Evolutionary conservation across 2,329 filamentous ascomycete species (phyloP), one percentile per base, ranked within the genome.

Genomic region (Leptographium wingfieldii): DNA sequence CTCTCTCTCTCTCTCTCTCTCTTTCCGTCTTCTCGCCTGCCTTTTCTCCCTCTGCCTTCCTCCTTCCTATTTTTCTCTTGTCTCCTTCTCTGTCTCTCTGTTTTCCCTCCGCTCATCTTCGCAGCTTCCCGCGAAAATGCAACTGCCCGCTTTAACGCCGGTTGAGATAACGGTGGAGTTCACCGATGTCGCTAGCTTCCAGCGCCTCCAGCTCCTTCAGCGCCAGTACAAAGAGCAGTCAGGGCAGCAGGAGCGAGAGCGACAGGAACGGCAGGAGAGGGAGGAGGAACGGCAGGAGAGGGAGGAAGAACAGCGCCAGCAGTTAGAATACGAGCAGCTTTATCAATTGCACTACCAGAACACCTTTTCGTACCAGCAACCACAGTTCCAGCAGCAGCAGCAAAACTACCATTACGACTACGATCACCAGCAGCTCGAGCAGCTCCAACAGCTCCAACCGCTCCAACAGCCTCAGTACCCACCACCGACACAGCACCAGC

Each of bases 61-160:
- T 59, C 55, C 38, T 58, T 38, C 56, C 58, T 55, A 51, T 59
- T n/a, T 59, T 48, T 56, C 48, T 31, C 57, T 61, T 58, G 16
- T 52, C 49, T 57, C 54, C 14, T 60, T 35, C 46, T 49, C 38
- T 57, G 52, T 63, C 54, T 58, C 11, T 12, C 27, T 43, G 33
- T 16, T n/a, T 52, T 35, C 12, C 29, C 16, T 22, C 14, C 27
- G 12, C 27, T 56, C 46, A 22, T 31, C 29, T 14, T 31, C 9
- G 54, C n/a, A 3, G 38, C n/a, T 27, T n/a, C 54, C 19, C 11
- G 27, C 27, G 67, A 75, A 72, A 70, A 82, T 82, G 79, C 82
- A 80, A 72, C 76, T 80, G 70, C 76, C 70, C 74, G 65, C 76
- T 74, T 66, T 73, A 70, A 66, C 65, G 61, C 66, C 71, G 48